Percentiles rank a stretch among this genome's conserved stretches.
Conservation (phyloP, 2,329 filamentous ascomycete genomes). For the Laburnicola sp. region DNA sequence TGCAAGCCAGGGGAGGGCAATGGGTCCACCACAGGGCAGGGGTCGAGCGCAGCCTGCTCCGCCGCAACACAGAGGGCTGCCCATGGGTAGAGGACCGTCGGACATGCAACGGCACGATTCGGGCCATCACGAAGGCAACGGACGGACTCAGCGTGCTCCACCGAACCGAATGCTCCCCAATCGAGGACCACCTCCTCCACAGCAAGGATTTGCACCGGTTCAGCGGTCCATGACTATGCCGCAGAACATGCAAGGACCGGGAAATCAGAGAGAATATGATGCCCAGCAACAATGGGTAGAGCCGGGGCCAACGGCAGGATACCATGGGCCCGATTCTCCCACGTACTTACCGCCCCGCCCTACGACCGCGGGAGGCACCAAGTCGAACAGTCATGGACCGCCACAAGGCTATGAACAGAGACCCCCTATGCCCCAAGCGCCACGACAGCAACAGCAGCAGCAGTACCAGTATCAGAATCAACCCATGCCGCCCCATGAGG, state of each 20-base stretch:
- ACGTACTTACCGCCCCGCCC: slow-evolving; percentile 41
- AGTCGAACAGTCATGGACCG: slow-evolving; percentile 24
- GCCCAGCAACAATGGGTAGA: slow-evolving; percentile 40
- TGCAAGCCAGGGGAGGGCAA: slow-evolving; percentile 19
- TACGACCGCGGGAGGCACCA: slow-evolving; percentile 39
- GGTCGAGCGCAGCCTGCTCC: slow-evolving; percentile 25
- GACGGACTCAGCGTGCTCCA: slow-evolving; percentile 28
- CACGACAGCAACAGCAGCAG: slow-evolving; percentile 24
- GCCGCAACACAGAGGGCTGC: slow-evolving; percentile 27
- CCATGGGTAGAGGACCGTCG: slow-evolving; percentile 23
- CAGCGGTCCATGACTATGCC: slow-evolving; percentile 46
- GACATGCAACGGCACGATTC: slow-evolving; percentile 38
- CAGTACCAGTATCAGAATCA: slow-evolving; percentile 26
- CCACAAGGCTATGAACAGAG: slow-evolving; percentile 30
- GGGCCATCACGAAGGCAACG: slow-evolving; percentile 38
- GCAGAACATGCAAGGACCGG: slow-evolving; percentile 27
- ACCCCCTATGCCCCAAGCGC: slow-evolving; percentile 35
- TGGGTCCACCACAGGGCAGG: slow-evolving; percentile 25
- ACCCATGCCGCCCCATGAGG: slow-evolving; percentile 25
- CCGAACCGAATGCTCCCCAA: slow-evolving; percentile 29
- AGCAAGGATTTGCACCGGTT: slow-evolving; percentile 33
- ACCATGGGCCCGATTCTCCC: slow-evolving; percentile 44
- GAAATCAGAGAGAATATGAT: slow-evolving; percentile 19
- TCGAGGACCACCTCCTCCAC: slow-evolving; percentile 34
- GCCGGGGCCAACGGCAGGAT: slow-evolving; percentile 38